phyloP scores from a whole-genome alignment of 352 stramenopile genomes.

The Phytophthora ramorum region DNA sequence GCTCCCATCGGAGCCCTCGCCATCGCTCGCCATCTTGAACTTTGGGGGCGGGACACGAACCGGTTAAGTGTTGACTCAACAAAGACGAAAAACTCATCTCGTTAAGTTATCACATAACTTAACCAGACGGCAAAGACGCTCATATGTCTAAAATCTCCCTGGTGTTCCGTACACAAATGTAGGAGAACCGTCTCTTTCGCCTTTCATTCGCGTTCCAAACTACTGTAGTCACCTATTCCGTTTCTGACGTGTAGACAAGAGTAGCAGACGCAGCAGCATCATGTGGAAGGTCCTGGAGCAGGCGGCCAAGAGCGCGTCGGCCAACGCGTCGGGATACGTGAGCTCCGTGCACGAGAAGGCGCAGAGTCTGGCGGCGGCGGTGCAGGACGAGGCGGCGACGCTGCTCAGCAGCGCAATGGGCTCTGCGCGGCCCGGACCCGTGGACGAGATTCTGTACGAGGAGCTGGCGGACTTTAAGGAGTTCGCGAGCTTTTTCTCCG shows the following conservation, averaged over 20 bases:
- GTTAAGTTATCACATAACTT: too few species aligned
- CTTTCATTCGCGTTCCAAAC: neutral
- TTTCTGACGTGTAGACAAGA: too few species aligned
- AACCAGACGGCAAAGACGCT: too few species aligned
- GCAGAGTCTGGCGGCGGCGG: conserved; percentile 69
- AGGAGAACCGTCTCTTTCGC: neutral
- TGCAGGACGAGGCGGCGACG: conserved; percentile 77
- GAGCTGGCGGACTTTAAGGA: conserved; percentile 76
- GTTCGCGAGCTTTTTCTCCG: conserved; percentile 68
- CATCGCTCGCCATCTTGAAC: too few species aligned
- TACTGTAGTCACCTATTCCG: too few species aligned
- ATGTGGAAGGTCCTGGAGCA: conserved; percentile 87
- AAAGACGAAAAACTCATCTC: too few species aligned
- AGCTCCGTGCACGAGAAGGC: conserved; percentile 78
- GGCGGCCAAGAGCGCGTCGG: conserved; percentile 74
- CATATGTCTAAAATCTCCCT: too few species aligned
- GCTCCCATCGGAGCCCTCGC: too few species aligned
- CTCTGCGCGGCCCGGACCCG: conserved; percentile 57
- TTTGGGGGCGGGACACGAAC: too few species aligned
- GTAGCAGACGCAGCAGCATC: neutral
- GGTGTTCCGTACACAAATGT: too few species aligned
- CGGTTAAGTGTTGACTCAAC: too few species aligned
- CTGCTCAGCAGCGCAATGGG: conserved; percentile 72
- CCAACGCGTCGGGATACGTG: conserved; percentile 77
- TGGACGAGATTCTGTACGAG: conserved; percentile 88